These are phyloP conservation scores for Flaveria linearis DNA, from an alignment of 129 eudicot genomes.

Conservation along the genomic window DNA sequence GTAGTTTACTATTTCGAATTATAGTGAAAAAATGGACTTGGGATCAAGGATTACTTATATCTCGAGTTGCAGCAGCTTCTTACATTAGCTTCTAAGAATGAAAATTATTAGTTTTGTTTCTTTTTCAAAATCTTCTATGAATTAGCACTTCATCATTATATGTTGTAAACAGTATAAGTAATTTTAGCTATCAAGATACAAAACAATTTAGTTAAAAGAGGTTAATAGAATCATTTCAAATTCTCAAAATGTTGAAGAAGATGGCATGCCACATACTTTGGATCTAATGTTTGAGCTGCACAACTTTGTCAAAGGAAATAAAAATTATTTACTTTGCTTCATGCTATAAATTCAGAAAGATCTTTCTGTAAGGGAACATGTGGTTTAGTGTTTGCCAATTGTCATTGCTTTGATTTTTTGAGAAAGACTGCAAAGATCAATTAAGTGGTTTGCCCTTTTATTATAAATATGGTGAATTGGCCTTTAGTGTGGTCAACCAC, in stretches of 20 bases:
- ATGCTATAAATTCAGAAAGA: not conserved
- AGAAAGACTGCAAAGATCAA: slow-evolving; percentile 13
- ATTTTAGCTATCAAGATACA: slow-evolving; percentile 8
- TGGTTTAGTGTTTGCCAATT: slow-evolving; percentile 9
- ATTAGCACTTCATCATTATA: not conserved
- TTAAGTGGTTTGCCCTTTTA: not conserved
- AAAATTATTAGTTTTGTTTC: not conserved
- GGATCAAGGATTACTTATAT: not conserved
- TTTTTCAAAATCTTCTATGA: not conserved
- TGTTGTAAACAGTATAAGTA: not conserved
- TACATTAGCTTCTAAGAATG: not conserved
- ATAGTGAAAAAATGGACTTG: not conserved
- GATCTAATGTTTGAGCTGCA: not conserved
- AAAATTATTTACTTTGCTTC: not conserved
- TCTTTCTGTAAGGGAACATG: slow-evolving; percentile 1
- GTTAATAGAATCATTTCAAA: not conserved
- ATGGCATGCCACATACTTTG: not conserved
- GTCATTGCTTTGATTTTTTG: slow-evolving; percentile 1
- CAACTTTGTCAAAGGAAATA: slow-evolving; percentile 7
- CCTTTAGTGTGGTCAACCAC: not conserved
- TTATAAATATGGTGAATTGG: not conserved
- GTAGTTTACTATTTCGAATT: slow-evolving; percentile 4
- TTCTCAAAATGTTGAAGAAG: slow-evolving; percentile 1
- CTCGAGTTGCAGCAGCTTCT: slow-evolving; percentile 13
- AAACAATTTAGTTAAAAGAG: not conserved